Conservation (phyloP, 305 asterid species). For the Coffea humblotiana region DNA sequence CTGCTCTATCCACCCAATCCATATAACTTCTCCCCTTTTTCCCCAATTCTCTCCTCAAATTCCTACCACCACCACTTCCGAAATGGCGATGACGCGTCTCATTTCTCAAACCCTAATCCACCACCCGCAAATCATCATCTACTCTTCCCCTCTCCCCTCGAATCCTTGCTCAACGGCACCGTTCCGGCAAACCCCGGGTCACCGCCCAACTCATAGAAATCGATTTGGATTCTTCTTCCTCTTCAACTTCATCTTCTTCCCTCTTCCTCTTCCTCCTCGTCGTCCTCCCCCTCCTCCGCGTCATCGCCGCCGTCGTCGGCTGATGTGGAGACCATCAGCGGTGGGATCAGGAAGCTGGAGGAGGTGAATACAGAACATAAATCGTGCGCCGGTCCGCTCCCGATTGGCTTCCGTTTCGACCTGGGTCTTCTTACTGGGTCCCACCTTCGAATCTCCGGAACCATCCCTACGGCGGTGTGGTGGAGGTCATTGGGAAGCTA, state of each 20-base stretch:
- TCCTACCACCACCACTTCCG: background rate
- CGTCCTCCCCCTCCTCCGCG: background rate
- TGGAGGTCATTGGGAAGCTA: conserved; percentile 19
- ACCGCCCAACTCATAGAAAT: conserved; percentile 20
- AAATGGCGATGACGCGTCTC: conserved; percentile 15
- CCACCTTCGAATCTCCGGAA: conserved; percentile 14
- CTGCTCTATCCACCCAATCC: background rate
- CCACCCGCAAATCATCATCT: background rate
- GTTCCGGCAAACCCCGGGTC: conserved; percentile 17
- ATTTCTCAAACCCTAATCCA: conserved; percentile 8
- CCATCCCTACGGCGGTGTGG: background rate
- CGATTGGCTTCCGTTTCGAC: conserved; percentile 32
- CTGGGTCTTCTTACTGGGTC: conserved; percentile 29
- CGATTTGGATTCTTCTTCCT: conserved; percentile 14
- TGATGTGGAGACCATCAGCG: background rate
- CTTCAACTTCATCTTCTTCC: background rate
- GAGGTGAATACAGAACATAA: conserved; percentile 22
- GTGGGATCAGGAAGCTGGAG: conserved; percentile 21
- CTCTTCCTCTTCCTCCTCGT: background rate
- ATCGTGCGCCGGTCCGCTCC: conserved; percentile 27
- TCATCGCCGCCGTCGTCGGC: background rate
- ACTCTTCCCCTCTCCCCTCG: background rate
- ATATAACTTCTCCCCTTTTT: background rate
- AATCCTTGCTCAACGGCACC: background rate
- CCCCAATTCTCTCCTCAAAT: background rate